Base-by-base conservation (phyloP, 1,284 basidiomycete genomes). In the Apiotrichum siamense region DNA sequence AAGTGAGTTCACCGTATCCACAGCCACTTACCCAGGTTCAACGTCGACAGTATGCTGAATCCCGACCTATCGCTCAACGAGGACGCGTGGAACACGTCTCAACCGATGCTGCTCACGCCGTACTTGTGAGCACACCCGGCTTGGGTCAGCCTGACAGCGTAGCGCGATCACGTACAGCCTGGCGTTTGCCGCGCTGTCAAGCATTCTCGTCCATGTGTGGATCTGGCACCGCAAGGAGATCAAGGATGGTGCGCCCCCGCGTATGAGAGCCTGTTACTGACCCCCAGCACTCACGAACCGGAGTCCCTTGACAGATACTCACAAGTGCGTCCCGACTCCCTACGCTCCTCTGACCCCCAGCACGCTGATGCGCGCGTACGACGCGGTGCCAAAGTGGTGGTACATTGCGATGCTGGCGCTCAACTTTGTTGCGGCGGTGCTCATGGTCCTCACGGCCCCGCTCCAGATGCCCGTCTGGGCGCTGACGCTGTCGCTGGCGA, bases 201-300 rank as follows among this genome's bases (percentile, higher is more conserved):
- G 75, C 44, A 75, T 78, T 7, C 61, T 78, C 36, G 72, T 73
- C 3, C 77, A 79, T 53, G 77, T 79, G 17, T 69, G 72, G 58
- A 66, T 79, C 3, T 79, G 77, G 77, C 77, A 79, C 55, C 62
- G 77, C 29, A 62, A 70, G 11, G 78, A 79, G 57, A 76, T 79
- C 54, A 67, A 66, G 42, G 59, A 69, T 25, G 69, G 70, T 71
- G 21, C 48, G 60, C 41, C 43, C 1, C 17, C 11, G 2, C 3
- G 1, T 2, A 6, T 2, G n/a, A 15, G 9, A 9, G 11, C 33
- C 33, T 18, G 4, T 36, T 20, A 32, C 50, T 57, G 26, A 56
- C 37, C 15, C 7, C 10, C 33, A 72, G 77, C 77, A 0, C 52
- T 77, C 7, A 64, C 59, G 18, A 70, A 69, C 40, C 62, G 69